phyloP scores from a whole-genome alignment of 2,329 filamentous ascomycete genomes.

The Pyrenochaeta sp. region DNA sequence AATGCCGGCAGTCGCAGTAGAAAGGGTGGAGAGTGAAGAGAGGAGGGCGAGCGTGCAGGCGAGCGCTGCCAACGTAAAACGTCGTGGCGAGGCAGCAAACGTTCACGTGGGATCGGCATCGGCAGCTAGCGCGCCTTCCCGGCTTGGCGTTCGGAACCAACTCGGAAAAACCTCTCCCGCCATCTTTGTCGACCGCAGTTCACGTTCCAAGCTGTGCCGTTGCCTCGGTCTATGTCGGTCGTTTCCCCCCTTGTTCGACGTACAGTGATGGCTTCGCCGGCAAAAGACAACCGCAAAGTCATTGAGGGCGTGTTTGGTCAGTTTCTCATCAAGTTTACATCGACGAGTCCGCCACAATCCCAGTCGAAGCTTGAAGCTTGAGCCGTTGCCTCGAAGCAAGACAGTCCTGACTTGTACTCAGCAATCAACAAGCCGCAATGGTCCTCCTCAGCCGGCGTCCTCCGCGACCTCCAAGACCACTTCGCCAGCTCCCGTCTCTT shows the following conservation, averaged over 20 bases:
- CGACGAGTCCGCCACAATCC: too few species aligned
- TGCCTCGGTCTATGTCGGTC: slow-evolving; percentile 30
- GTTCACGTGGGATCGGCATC: slow-evolving; percentile 27
- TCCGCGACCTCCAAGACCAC: slow-evolving; percentile 83
- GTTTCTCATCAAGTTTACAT: background rate
- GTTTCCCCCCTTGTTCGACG: slow-evolving; percentile 17
- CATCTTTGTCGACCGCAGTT: slow-evolving; percentile 7
- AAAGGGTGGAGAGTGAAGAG: background rate
- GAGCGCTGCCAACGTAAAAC: too few species aligned
- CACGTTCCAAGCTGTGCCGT: slow-evolving; percentile 4
- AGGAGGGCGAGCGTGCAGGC: background rate
- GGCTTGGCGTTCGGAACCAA: slow-evolving; percentile 24
- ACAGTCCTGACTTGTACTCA: slow-evolving; percentile 50
- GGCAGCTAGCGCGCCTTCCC: slow-evolving; percentile 19
- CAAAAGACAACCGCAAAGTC: slow-evolving; percentile 52
- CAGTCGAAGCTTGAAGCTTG: background rate
- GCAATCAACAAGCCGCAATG: slow-evolving; percentile 92
- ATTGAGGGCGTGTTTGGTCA: slow-evolving; percentile 70
- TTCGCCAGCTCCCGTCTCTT: slow-evolving; percentile 86
- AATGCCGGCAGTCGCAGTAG: too few species aligned
- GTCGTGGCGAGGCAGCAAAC: slow-evolving; percentile 17
- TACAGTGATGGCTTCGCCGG: slow-evolving; percentile 32
- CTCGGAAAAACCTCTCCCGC: slow-evolving; percentile 14
- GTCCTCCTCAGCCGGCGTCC: slow-evolving; percentile 86
- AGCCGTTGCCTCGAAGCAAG: too few species aligned